These are phyloP conservation scores for Gamsiella multidivaricata DNA, from an alignment of 192 early-diverging fungal species.

Conservation along the genomic window DNA sequence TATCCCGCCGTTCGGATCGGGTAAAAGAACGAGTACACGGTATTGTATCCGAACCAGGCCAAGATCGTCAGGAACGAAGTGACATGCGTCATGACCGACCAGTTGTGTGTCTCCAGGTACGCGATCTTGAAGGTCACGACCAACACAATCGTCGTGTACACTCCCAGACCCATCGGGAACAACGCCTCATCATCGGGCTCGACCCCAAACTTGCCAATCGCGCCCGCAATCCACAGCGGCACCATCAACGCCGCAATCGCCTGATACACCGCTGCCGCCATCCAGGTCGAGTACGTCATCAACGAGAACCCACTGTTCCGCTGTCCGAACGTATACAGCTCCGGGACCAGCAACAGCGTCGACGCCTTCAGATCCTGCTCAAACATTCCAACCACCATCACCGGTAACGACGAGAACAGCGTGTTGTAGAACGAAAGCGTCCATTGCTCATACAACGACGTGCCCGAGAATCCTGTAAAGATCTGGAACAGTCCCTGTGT, in stretches of 20 bases:
- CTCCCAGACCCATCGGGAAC: conserved; percentile 64
- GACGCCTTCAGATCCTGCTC: conserved; percentile 81
- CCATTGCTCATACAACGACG: conserved; percentile 80
- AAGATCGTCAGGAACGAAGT: conserved; percentile 65
- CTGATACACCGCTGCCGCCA: conserved; percentile 64
- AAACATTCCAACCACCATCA: conserved; percentile 83
- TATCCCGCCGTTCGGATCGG: conserved; percentile 62
- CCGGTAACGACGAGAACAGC: conserved; percentile 82
- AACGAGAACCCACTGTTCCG: conserved; percentile 66
- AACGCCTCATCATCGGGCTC: conserved; percentile 63
- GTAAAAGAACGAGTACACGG: conserved; percentile 69
- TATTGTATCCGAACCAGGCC: conserved; percentile 74
- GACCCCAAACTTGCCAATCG: conserved; percentile 44
- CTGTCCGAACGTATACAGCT: conserved; percentile 77
- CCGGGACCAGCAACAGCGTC: conserved; percentile 74
- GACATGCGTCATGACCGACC: conserved; percentile 69
- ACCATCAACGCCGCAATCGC: conserved; percentile 62
- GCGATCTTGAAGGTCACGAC: conserved; percentile 78
- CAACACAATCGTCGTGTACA: conserved; percentile 71
- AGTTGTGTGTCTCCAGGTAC: conserved; percentile 75
- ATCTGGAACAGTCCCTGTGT: conserved; percentile 83
- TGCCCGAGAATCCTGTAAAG: conserved; percentile 80
- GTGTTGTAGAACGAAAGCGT: conserved; percentile 87
- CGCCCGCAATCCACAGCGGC: conserved; percentile 63
- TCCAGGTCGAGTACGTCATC: conserved; percentile 63